Base-by-base conservation (phyloP, 495 filamentous ascomycete genomes). In the Aspergillus homomorphus region DNA sequence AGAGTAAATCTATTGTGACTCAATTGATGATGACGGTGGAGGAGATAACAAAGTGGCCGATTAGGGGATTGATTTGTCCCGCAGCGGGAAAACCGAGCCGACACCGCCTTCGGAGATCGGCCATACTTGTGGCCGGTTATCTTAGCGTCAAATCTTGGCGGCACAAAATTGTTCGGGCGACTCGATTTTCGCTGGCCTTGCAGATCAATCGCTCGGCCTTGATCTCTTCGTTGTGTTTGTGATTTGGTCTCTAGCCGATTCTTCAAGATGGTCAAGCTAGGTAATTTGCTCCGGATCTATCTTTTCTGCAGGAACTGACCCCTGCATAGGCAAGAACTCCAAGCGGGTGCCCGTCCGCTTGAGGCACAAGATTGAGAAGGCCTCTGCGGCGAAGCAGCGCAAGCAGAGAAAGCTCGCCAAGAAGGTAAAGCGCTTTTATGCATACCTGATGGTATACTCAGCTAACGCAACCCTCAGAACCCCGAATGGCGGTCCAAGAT, bases 331-430 rank as follows among this genome's bases (percentile, higher is more conserved):
- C 73, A 94, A 92, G 63, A 89, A 87, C 76, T 98, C 95, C 45
- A 98, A 98, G 82, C 88, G 94, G 73, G 83, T 81, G 53, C 85
- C 95, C 51, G 88, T 92, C 62, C 89, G 94, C 26, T 78, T 98
- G 58, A 84, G 94, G 56, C 89, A 96, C 77, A 96, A 95, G 77
- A 98, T 98, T 75, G 85, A 96, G 68, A 98, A 98, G 75, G 89
- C 91, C 21, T 88, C 90, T 57, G 87, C 87, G 62, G 85, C 89
- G 45, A 98, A 98, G 78, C 88, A 95, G 73, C 83, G 87, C 64
- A 98, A 98, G 77, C 76, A 83, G 49, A 89, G 83, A 64, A 97
- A 96, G 80, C 75, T 83, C 48, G 92, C 89, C 22, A 98, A 96
- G 77, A 89, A 92, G 70, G 84, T 86, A 70, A 41, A 19, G 12